A percentile compares a stretch with the other conserved stretches of the same genome.
Conservation (phyloP, 2,329 filamentous ascomycete species). For the Zymoseptoria ardabiliae region DNA sequence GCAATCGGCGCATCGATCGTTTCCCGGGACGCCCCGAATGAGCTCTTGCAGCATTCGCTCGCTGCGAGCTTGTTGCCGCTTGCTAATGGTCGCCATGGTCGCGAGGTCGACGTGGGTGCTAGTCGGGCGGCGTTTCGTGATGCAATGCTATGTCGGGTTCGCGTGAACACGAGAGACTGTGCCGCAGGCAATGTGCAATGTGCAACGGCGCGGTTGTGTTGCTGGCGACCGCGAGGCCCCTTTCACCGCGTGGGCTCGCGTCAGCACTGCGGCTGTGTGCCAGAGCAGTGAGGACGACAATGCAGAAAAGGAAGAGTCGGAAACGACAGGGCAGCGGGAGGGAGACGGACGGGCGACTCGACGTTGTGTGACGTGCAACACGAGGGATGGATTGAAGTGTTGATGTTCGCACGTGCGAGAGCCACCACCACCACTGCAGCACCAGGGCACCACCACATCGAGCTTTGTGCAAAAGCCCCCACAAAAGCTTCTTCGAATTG, state of each 20-base stretch:
- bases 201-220: not conserved
- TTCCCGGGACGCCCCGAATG: constrained; percentile 74
- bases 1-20: constrained; percentile 92
- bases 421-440: not conserved
- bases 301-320: not conserved
- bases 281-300: not conserved
- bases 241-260: not conserved
- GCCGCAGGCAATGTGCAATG: not conserved
- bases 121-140: not conserved
- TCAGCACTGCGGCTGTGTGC: not conserved
- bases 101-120: constrained; percentile 4
- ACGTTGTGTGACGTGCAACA: not conserved
- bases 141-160: constrained; percentile 2
- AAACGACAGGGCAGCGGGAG: not conserved
- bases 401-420: not conserved
- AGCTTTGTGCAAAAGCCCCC: too few species aligned
- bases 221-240: not conserved
- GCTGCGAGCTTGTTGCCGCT: constrained; percentile 96
- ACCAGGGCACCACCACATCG: not conserved
- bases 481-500: not conserved
- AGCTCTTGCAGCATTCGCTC: constrained; percentile 87
- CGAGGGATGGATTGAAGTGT: not conserved
- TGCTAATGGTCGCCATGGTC: constrained; percentile 74
- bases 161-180: not conserved
- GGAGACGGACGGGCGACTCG: not conserved